A percentile compares a stretch with the other conserved stretches of the same genome.
Conservation (phyloP, 73 alveolate genomes). For the Symbiodinium pilosum region DNA sequence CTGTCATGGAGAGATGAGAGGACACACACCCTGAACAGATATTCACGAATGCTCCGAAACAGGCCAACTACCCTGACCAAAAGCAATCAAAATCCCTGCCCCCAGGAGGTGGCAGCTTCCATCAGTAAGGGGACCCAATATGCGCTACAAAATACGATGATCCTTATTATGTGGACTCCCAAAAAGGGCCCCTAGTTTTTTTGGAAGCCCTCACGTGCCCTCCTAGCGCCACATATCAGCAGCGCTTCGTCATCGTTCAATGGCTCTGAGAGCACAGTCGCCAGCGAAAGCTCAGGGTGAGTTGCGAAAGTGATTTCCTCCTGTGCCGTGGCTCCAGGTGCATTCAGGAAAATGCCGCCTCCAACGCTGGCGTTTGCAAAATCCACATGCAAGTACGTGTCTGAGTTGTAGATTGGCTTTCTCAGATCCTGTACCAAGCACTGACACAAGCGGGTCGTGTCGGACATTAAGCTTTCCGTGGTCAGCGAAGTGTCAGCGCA, state of each 20-base stretch:
- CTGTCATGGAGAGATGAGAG: no score
- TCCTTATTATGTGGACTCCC: no score
- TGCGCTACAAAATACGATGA: no score
- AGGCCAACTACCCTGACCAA: no score
- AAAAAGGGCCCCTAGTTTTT: no score
- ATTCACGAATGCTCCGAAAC: no score
- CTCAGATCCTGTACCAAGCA: background rate
- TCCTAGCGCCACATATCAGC: slow-evolving; percentile 51
- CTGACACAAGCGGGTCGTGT: slow-evolving; percentile 10
- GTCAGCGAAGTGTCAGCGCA: background rate
- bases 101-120: no score
- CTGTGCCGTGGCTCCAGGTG: slow-evolving; percentile 87
- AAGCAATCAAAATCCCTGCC: no score
- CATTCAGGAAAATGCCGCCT: slow-evolving; percentile 73
- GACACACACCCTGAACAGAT: no score
- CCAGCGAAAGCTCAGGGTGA: slow-evolving; percentile 43
- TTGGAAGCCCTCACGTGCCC: no score
- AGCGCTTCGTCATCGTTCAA: slow-evolving; percentile 57
- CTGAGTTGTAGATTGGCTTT: slow-evolving; percentile 16
- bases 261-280: slow-evolving; percentile 26
- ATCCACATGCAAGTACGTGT: slow-evolving; percentile 66
- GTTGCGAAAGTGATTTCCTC: slow-evolving; percentile 89
- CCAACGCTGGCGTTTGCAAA: slow-evolving; percentile 77
- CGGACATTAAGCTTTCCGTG: background rate
- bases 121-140: no score